phyloP scores from a whole-genome alignment of 108 stramenopile species.

The Skeletonema grethae region DNA sequence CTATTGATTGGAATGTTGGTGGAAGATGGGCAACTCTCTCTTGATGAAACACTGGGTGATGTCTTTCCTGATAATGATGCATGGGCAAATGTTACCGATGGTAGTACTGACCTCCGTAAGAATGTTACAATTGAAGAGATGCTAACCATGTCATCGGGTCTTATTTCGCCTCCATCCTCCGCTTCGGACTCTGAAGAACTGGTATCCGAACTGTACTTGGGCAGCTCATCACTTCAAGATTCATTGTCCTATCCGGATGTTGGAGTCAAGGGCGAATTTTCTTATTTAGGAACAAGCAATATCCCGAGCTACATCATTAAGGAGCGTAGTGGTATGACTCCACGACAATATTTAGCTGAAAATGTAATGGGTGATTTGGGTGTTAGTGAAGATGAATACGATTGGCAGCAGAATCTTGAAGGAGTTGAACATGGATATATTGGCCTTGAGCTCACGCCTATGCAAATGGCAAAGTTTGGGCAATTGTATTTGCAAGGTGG shows the following conservation, averaged over 20 bases:
- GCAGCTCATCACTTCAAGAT: too few relatives aligned
- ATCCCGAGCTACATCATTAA: conserved; percentile 7
- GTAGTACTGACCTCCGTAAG: conserved; percentile 1
- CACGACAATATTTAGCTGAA: conserved; percentile 3
- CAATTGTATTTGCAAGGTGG: conserved; percentile 21
- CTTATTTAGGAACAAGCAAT: neutral
- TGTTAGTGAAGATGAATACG: conserved; percentile 15
- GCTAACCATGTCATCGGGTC: conserved; percentile 25
- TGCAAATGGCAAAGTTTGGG: conserved; percentile 27
- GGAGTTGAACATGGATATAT: conserved; percentile 15
- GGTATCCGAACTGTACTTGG: too few relatives aligned
- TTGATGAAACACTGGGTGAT: conserved; percentile 21
- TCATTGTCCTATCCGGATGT: conserved; percentile 4
- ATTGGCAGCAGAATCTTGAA: conserved; percentile 15
- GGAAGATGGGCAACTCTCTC: conserved; percentile 7
- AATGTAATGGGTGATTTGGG: conserved; percentile 5
- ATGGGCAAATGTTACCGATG: conserved; percentile 25
- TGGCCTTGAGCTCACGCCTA: neutral
- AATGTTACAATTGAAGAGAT: conserved; percentile 18
- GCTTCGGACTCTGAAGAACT: too few relatives aligned
- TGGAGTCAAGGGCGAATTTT: conserved; percentile 6
- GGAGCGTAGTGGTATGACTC: conserved; percentile 8
- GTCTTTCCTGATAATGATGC: conserved; percentile 5
- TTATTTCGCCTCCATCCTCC: too few relatives aligned
- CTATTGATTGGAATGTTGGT: conserved; percentile 21